Evolutionary conservation across 2,329 filamentous ascomycete genomes (phyloP).

Genomic region (Talaromyces sp.): DNA sequence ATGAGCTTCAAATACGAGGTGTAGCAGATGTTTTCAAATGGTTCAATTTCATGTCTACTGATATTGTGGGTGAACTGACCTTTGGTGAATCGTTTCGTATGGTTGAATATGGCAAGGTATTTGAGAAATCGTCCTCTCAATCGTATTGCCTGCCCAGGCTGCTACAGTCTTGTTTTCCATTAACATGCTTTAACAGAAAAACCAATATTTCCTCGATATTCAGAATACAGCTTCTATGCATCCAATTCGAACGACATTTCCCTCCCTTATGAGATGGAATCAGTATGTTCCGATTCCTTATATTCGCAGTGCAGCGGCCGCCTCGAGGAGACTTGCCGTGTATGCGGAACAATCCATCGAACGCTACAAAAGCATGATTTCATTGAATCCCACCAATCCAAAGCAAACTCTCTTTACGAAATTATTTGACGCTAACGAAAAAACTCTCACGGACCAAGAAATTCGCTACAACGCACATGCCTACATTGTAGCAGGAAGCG

Average conservation of each 20-base stretch:
- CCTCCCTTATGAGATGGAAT: no score
- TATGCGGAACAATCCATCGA: not conserved
- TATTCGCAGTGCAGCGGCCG: not conserved
- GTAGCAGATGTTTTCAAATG: not conserved
- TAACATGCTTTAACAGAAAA: not conserved
- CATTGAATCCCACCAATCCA: not conserved
- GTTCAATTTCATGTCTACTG: not conserved
- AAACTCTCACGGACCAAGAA: constrained; percentile 30
- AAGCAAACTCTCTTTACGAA: constrained; percentile 32
- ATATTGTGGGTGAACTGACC: not conserved
- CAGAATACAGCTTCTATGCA: no score
- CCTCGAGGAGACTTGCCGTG: not conserved
- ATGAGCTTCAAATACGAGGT: not conserved
- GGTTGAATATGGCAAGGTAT: not conserved
- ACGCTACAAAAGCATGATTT: not conserved
- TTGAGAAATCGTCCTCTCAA: not conserved
- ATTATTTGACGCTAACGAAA: constrained; percentile 28
- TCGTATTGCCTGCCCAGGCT: not conserved
- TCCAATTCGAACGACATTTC: no score
- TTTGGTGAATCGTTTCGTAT: not conserved
- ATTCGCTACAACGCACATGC: constrained; percentile 39
- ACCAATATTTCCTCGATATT: not conserved
- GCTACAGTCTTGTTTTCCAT: not conserved
- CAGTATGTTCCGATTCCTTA: no score
- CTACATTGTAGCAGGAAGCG: constrained; percentile 51